Evolutionary conservation across 2,329 filamentous ascomycete genomes (phyloP).

Genomic region (Ophiosphaerella herpotricha): DNA sequence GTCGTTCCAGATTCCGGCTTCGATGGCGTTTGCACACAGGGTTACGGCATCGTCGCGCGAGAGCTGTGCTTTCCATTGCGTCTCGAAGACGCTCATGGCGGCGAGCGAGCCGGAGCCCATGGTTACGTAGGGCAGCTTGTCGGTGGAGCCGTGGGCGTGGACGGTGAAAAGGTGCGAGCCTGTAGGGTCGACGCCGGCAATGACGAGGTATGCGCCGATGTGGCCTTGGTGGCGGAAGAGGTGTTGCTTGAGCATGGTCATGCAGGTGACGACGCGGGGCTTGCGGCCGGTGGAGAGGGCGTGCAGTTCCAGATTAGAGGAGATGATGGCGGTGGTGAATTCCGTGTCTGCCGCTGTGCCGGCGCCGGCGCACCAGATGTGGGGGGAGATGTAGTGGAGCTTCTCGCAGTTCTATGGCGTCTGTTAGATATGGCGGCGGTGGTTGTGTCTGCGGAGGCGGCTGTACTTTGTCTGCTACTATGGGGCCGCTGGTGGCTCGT

Average conservation of each 20-base stretch:
- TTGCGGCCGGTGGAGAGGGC: constrained; percentile 94
- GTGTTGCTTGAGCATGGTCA: constrained; percentile 99
- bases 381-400: constrained; percentile 96
- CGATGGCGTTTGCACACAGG: constrained; percentile 82
- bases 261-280: constrained; percentile 96
- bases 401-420: constrained; percentile 88
- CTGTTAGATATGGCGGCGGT: constrained; percentile 12
- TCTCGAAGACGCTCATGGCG: constrained; percentile 98
- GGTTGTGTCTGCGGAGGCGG: background rate
- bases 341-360: constrained; percentile 98
- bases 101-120: constrained; percentile 97
- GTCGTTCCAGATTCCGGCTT: constrained; percentile 98
- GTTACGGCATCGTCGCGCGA: constrained; percentile 80
- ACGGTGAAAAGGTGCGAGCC: constrained; percentile 96
- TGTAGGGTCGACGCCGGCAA: constrained; percentile 94
- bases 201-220: constrained; percentile 96
- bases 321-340: constrained; percentile 98
- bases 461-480: constrained; percentile 91
- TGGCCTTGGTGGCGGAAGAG: constrained; percentile 98
- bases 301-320: constrained; percentile 97
- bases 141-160: constrained; percentile 95
- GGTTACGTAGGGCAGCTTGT: constrained; percentile 98
- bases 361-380: constrained; percentile 99
- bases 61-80: constrained; percentile 83
- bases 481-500: constrained; percentile 92